Conservation (phyloP, 306 rosid species). For the Vigna nakashimae region DNA sequence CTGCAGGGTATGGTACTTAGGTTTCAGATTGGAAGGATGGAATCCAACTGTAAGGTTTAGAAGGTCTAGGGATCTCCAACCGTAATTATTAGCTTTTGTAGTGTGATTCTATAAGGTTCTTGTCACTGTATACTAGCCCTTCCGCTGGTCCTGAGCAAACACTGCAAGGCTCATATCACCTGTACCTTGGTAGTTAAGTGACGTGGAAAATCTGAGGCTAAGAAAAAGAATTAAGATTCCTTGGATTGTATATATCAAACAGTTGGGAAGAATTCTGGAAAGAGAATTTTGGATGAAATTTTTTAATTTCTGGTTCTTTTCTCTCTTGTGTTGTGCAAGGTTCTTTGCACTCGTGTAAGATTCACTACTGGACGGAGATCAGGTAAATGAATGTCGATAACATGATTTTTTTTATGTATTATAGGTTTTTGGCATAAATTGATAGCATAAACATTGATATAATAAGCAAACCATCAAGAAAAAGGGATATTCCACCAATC, state of each 20-base stretch:
- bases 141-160: background rate
- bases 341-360: constrained; percentile 6
- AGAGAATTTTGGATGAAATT: background rate
- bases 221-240: background rate
- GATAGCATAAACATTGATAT: background rate
- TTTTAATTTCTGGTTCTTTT: background rate
- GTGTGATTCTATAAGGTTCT: background rate
- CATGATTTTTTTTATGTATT: background rate
- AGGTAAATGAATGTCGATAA: constrained; percentile 14
- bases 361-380: background rate
- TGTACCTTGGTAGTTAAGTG: background rate
- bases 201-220: background rate
- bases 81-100: background rate
- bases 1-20: background rate
- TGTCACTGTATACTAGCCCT: background rate
- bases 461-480: constrained; percentile 10
- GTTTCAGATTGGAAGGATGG: background rate
- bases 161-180: background rate
- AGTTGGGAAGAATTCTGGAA: background rate
- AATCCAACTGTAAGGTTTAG: background rate
- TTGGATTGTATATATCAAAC: background rate
- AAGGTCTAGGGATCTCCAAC: background rate
- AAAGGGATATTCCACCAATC: background rate
- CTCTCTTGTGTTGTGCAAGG: constrained; percentile 1
- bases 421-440: background rate